phyloP scores from a whole-genome alignment of 1,139 yeast genomes.

The Blastobotrys petasosporus region DNA sequence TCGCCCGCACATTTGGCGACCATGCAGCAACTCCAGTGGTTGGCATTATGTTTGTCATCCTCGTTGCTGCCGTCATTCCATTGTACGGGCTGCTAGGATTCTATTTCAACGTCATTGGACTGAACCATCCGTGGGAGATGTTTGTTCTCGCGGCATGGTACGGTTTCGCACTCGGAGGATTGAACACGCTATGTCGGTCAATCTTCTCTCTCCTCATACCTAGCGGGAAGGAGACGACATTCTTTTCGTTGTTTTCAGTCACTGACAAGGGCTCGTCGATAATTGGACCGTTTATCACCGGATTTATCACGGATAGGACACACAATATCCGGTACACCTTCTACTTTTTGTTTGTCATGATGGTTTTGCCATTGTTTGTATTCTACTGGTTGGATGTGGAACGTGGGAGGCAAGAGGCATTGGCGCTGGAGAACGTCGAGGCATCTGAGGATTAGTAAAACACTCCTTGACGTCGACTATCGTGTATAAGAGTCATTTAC shows the following conservation, averaged over 20 bases:
- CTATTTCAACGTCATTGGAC: constrained; percentile 43
- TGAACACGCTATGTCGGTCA: constrained; percentile 59
- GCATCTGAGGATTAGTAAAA: constrained; percentile 3
- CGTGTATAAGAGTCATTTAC: too few species aligned
- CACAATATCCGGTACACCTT: constrained; percentile 66
- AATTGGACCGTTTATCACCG: constrained; percentile 61
- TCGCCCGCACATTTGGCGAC: constrained; percentile 23
- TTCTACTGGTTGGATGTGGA: constrained; percentile 46
- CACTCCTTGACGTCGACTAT: too few species aligned
- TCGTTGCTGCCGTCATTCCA: constrained; percentile 59
- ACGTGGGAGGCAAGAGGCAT: constrained; percentile 43
- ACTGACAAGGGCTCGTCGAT: constrained; percentile 73
- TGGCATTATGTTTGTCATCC: constrained; percentile 46
- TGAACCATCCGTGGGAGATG: constrained; percentile 58
- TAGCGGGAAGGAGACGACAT: constrained; percentile 60
- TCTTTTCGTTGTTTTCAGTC: constrained; percentile 62
- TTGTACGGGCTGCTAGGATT: constrained; percentile 61
- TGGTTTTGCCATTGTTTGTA: constrained; percentile 48
- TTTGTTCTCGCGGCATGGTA: constrained; percentile 61
- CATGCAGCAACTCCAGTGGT: constrained; percentile 36
- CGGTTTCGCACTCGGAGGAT: constrained; percentile 63
- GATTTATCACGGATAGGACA: constrained; percentile 57
- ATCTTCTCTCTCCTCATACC: constrained; percentile 61
- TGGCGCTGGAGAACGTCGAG: constrained; percentile 23
- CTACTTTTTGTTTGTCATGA: constrained; percentile 48